Evolutionary conservation across 495 filamentous ascomycete species (phyloP).

Genomic region (Aspergillus heteromorphus): DNA sequence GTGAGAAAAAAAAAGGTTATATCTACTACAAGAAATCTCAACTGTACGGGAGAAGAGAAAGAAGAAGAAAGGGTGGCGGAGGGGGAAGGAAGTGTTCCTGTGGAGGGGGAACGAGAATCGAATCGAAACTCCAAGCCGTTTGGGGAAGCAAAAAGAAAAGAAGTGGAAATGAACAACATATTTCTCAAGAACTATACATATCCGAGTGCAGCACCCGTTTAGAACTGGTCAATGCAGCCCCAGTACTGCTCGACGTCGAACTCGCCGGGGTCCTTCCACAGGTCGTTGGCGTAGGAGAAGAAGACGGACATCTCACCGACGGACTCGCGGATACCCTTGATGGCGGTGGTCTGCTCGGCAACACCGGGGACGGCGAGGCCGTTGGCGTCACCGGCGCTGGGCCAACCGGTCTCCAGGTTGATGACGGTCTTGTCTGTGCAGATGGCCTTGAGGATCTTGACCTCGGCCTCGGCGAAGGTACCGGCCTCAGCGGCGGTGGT

Average conservation of each 20-base stretch:
- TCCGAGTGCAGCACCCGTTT: conserved; percentile 16
- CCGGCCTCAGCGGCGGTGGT: conserved; percentile 61
- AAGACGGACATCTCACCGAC: conserved; percentile 60
- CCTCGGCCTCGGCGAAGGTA: conserved; percentile 61
- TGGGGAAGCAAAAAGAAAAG: conserved; percentile 16
- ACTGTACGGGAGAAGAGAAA: conserved; percentile 23
- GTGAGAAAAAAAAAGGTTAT: conserved; percentile 29
- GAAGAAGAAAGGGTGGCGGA: conserved; percentile 17
- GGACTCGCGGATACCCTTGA: conserved; percentile 54
- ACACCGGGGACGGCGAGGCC: conserved; percentile 65
- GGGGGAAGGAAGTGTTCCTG: no score
- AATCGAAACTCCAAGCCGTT: conserved; percentile 19
- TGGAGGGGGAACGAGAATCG: conserved; percentile 2
- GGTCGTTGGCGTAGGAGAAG: conserved; percentile 76
- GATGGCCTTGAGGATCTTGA: conserved; percentile 55
- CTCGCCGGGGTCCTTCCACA: conserved; percentile 69
- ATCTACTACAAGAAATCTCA: conserved; percentile 34
- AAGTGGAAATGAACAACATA: no score
- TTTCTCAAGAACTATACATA: conserved; percentile 15
- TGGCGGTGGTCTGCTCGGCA: conserved; percentile 63
- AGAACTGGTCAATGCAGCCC: conserved; percentile 57
- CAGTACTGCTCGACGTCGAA: conserved; percentile 77
- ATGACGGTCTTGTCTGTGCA: conserved; percentile 63
- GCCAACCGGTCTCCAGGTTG: conserved; percentile 92
- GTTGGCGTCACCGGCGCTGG: conserved; percentile 60